Evolutionary conservation across 2,329 filamentous ascomycete genomes (phyloP).

Genomic region (Hypomyces rosellus): DNA sequence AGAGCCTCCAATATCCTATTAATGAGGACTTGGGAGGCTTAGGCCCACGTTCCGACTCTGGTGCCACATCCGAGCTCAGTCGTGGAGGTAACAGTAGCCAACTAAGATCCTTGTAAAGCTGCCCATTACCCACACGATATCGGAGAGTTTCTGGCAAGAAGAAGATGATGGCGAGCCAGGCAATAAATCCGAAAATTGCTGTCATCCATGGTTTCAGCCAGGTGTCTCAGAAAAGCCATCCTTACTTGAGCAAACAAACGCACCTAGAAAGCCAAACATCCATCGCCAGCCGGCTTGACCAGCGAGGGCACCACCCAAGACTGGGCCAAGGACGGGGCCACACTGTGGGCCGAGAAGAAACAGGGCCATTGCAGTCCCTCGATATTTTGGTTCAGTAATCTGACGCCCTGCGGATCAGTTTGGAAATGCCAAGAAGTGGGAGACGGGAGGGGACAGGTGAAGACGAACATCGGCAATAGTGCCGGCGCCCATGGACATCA

Average conservation of each 20-base stretch:
- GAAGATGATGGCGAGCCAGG: constrained; percentile 24
- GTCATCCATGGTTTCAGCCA: background rate
- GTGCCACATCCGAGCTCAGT: constrained; percentile 18
- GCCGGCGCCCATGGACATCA: constrained; percentile 36
- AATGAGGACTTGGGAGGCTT: constrained; percentile 24
- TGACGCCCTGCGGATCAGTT: background rate
- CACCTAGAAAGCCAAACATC: constrained; percentile 35
- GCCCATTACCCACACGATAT: constrained; percentile 37
- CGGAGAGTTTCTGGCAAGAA: constrained; percentile 41
- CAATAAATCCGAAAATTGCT: constrained; percentile 25
- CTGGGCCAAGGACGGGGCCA: constrained; percentile 37
- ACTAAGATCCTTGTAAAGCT: constrained; percentile 15
- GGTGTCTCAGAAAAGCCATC: background rate
- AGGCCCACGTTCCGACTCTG: constrained; percentile 19
- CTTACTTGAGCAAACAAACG: background rate
- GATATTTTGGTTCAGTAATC: constrained; percentile 29
- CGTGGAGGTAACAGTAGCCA: constrained; percentile 18
- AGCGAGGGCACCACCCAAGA: constrained; percentile 35
- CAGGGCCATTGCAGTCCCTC: constrained; percentile 34
- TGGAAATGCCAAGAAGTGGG: background rate
- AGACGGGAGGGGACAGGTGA: background rate
- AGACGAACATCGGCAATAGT: constrained; percentile 32
- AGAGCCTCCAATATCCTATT: constrained; percentile 21
- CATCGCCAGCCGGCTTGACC: constrained; percentile 33
- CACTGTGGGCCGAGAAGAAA: constrained; percentile 39